Evolutionary conservation across 73 alveolate genomes (phyloP).

Genomic region (Breviolum minutum): DNA sequence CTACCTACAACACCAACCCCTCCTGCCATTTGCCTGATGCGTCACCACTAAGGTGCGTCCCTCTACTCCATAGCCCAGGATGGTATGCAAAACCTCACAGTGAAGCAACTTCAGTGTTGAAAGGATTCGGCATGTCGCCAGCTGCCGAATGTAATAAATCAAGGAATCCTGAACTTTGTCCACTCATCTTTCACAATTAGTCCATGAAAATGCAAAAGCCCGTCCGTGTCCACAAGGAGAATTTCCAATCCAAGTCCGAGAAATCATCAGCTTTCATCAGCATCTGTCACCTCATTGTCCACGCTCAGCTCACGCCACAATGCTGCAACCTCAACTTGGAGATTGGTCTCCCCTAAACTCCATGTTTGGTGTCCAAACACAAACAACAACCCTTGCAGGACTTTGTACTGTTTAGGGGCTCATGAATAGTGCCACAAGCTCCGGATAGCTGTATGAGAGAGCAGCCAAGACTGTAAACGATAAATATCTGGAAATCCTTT

Average conservation of each 20-base stretch:
- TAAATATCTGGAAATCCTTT: too few species aligned
- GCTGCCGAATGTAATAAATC: too few species aligned
- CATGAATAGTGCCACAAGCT: too few species aligned
- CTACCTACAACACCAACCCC: background rate
- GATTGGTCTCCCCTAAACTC: background rate
- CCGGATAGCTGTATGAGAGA: too few species aligned
- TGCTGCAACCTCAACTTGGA: slow-evolving; percentile 52
- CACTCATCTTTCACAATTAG: background rate
- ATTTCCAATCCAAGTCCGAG: background rate
- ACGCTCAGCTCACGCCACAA: slow-evolving; percentile 91
- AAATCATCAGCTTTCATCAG: background rate
- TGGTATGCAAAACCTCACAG: slow-evolving; percentile 64
- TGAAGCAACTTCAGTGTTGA: too few species aligned
- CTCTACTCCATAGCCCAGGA: slow-evolving; percentile 79
- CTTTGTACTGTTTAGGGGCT: background rate
- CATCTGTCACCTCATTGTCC: slow-evolving; percentile 53
- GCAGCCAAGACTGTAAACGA: too few species aligned
- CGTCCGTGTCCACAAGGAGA: background rate
- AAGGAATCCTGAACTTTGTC: too few species aligned
- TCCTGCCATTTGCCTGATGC: slow-evolving; percentile 26
- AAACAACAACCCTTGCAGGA: background rate
- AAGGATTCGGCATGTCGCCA: too few species aligned
- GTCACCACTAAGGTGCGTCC: slow-evolving; percentile 70
- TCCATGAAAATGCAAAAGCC: background rate
- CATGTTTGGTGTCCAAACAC: background rate